Base-by-base conservation (phyloP, 768 basidiomycete species). In the Aureoboletus auriporus region DNA sequence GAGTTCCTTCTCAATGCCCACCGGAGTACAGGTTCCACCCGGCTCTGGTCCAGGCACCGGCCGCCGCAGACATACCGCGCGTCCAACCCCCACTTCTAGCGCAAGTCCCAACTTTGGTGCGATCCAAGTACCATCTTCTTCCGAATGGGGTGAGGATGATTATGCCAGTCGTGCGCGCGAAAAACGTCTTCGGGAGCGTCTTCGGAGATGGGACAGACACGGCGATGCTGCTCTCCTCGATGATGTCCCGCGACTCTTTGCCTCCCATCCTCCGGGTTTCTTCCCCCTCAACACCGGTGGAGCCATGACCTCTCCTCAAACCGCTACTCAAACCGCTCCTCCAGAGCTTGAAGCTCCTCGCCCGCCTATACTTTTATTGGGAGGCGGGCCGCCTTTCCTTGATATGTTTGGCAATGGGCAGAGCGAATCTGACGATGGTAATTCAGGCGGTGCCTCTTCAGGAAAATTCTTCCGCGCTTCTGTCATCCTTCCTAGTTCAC, bases 181-280 rank as follows among this genome's bases (percentile, higher is more conserved):
- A 69, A 78, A 71, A 57, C 80, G 90, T 12, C 75, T 92, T 39
- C 77, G 79, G 40, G 78, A 83, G 11, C 79, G 89, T 28, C 69
- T 93, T 39, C 77, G 74, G 46, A 80, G 78, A 55, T 93, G 89
- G 89, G 87, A 88, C 57, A 78, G 71, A 55, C 76, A 80, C 35
- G 65, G 65, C 4, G 82, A 86, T 54, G 55, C 65, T 17, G 66
- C 72, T 9, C 68, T 88, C n/a, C 68, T 77, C 37, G 80, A 82
- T 7, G 85, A 90, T 48, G 61, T 89, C 23, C 83, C 86, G 1
- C 74, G 65, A 42, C 72, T 88, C 23, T 69, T 73, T 12, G 41
- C 67, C 5, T 56, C 63, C 3, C 63, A 69, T 42, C 46, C 46
- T 31, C 36, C 49, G 10, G 46, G 51, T 29, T 56, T n/a, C 29